phyloP scores from a whole-genome alignment of 202 grass and related monocot genomes.

The Dendrocalamus latiflorus region DNA sequence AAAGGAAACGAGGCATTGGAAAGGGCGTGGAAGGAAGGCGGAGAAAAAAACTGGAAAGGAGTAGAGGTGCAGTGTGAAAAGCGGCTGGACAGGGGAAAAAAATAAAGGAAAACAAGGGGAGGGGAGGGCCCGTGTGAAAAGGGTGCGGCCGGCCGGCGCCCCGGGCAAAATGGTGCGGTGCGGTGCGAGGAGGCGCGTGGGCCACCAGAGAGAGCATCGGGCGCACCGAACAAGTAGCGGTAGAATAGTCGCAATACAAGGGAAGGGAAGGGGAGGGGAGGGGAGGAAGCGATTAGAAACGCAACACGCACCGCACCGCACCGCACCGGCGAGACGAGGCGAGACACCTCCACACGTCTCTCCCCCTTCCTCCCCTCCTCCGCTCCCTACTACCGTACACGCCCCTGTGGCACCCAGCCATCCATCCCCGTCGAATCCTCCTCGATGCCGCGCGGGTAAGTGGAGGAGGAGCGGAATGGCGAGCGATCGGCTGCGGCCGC shows the following conservation, averaged over 20 bases:
- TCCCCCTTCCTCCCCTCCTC: neutral
- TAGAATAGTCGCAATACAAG: neutral
- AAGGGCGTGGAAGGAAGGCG: too few relatives aligned
- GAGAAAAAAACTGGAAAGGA: too few relatives aligned
- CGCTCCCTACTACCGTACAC: neutral
- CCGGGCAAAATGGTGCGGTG: neutral
- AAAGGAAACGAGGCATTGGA: too few relatives aligned
- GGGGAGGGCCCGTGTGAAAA: neutral
- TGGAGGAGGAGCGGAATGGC: neutral
- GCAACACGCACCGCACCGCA: slow-evolving; percentile 27
- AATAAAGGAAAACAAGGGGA: neutral
- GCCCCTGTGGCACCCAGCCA: too few relatives aligned
- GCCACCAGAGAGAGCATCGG: neutral
- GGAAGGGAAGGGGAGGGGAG: too few relatives aligned
- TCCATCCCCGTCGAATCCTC: slow-evolving; percentile 8
- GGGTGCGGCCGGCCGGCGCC: slow-evolving; percentile 28
- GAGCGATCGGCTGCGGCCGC: neutral
- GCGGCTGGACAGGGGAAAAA: neutral
- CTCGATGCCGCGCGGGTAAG: slow-evolving; percentile 11
- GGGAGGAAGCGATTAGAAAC: slow-evolving; percentile 15
- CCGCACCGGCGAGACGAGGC: slow-evolving; percentile 18
- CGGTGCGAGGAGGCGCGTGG: neutral
- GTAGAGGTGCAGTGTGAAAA: neutral
- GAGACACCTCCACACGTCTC: slow-evolving; percentile 57
- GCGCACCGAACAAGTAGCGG: neutral